Conservation (phyloP, 306 rosid genomes). For the Ochetophila trinervis region DNA sequence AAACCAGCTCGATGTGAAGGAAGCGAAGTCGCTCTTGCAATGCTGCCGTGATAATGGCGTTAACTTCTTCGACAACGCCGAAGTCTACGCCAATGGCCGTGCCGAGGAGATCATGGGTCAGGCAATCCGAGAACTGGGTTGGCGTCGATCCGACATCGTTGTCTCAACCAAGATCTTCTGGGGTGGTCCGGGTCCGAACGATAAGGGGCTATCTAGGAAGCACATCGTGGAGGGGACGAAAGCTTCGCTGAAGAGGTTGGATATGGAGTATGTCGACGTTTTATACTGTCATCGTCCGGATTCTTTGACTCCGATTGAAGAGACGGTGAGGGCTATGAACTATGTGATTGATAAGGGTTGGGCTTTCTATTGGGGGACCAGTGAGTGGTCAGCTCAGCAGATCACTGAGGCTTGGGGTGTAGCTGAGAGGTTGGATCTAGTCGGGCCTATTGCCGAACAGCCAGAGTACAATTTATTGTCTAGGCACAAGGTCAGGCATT, state of each 20-base stretch:
- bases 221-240: conserved; percentile 86
- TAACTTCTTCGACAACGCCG: conserved; percentile 99
- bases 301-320: conserved; percentile 76
- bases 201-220: conserved; percentile 85
- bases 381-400: conserved; percentile 99
- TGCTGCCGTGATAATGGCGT: conserved; percentile 94
- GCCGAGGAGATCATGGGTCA: conserved; percentile 99
- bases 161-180: conserved; percentile 97
- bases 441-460: conserved; percentile 94
- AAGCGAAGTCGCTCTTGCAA: conserved; percentile 83
- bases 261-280: conserved; percentile 80
- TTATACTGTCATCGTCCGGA: conserved; percentile 89
- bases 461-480: conserved; percentile 89
- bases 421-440: conserved; percentile 65
- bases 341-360: conserved; percentile 73
- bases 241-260: conserved; percentile 79
- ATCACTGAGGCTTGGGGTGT: conserved; percentile 92
- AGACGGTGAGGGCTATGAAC: conserved; percentile 93
- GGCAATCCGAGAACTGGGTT: conserved; percentile 80
- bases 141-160: conserved; percentile 93
- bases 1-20: conserved; percentile 93
- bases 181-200: conserved; percentile 97
- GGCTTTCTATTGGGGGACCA: conserved; percentile 99
- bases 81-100: conserved; percentile 91
- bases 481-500: conserved; percentile 62